Base-by-base conservation (phyloP, 805 yeast species). In the Novakomyces olei region DNA sequence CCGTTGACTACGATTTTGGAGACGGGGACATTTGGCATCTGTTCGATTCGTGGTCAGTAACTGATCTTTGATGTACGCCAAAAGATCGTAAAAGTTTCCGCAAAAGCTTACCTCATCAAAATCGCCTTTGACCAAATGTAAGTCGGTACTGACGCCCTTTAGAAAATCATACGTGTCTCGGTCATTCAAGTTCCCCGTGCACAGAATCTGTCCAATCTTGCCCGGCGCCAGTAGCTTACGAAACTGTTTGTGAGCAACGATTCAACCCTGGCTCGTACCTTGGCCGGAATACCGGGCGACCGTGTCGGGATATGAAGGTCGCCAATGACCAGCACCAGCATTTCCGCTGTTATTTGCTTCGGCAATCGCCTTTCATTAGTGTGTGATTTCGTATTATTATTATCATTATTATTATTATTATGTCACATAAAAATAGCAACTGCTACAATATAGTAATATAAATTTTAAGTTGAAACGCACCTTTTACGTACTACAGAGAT, bases 291-390 rank as follows among this genome's bases (percentile, higher is more conserved):
- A 41, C 60, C 83, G 18, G 67, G 59, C 6, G 85, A 77, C 41
- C 94, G 59, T 36, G 79, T 81, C 1, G 98, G 98, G 20, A 85
- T 75, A 50, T 73, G 80, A 2, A 85, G 61, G 48, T 85, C 96
- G 6, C 94, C 92, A 40, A 85, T 68, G 2, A 91, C 91, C 27
- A 85, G 57, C 16, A 74, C 57, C 29, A 76, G 59, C 88, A 76
- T 75, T 14, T 14, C 19, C 10, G 20, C 14, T n/a, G 28, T n/a
- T n/a, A n/a, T n/a, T n/a, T n/a, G n/a, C n/a, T n/a, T n/a, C n/a
- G n/a, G n/a, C n/a, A n/a, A n/a, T n/a, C n/a, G n/a, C n/a, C n/a
- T n/a, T n/a, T n/a, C n/a, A n/a, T n/a, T n/a, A n/a, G n/a, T n/a
- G n/a, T n/a, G n/a, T n/a, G n/a, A n/a, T n/a, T n/a, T n/a, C n/a